Conservation (phyloP, 2,329 filamentous ascomycete species). For the Pseudogymnoascus sp. region DNA sequence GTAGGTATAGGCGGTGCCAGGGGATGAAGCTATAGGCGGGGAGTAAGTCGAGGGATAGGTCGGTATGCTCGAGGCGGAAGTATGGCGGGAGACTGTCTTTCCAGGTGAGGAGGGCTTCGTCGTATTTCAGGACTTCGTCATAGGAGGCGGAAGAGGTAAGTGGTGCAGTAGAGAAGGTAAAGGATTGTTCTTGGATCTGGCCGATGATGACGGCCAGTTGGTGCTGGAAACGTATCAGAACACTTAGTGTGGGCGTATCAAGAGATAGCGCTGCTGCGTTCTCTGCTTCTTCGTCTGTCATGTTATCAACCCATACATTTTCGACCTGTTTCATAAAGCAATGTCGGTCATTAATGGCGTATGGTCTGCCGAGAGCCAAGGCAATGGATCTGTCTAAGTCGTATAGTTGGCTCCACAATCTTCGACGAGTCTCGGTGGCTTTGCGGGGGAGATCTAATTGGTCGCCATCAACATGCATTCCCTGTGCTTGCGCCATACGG, state of each 20-base stretch:
- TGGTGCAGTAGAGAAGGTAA: constrained; percentile 23
- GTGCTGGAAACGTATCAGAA: constrained; percentile 30
- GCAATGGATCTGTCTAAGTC: constrained; percentile 35
- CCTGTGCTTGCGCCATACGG: constrained; percentile 38
- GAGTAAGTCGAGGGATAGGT: constrained; percentile 27
- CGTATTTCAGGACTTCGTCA: constrained; percentile 32
- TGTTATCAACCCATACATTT: constrained; percentile 36
- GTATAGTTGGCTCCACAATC: constrained; percentile 37
- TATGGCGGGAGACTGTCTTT: constrained; percentile 30
- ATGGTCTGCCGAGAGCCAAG: constrained; percentile 35
- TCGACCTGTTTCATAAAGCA: constrained; percentile 33
- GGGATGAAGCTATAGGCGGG: constrained; percentile 25
- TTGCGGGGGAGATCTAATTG: constrained; percentile 33
- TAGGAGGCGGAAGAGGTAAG: constrained; percentile 30
- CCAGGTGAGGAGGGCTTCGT: constrained; percentile 31
- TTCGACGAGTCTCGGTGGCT: constrained; percentile 32
- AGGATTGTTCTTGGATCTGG: constrained; percentile 35
- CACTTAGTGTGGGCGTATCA: constrained; percentile 30
- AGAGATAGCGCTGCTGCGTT: constrained; percentile 22
- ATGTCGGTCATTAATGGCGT: constrained; percentile 34
- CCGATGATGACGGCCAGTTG: constrained; percentile 33
- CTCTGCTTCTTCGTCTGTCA: constrained; percentile 28
- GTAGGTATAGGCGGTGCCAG: constrained; percentile 35
- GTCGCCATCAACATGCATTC: constrained; percentile 38
- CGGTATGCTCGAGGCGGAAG: constrained; percentile 30